Percentiles rank a stretch among this genome's conserved stretches.
Conservation (phyloP, 176 grass and related monocot genomes). For the Ensete ventricosum region DNA sequence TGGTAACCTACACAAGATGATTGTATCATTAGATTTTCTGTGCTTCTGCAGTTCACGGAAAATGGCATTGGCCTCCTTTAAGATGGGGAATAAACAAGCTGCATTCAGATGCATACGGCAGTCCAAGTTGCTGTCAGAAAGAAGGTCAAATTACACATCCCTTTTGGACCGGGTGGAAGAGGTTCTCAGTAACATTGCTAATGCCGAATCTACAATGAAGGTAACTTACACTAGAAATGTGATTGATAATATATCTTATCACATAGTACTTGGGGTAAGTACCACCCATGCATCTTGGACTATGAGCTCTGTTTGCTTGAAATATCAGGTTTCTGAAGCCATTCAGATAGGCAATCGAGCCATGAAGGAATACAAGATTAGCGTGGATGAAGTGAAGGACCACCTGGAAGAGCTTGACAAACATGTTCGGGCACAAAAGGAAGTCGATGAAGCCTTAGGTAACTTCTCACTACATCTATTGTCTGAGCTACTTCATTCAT, state of each 20-base stretch:
- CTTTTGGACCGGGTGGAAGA: constrained; percentile 68
- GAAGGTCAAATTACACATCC: constrained; percentile 35
- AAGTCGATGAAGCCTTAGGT: constrained; percentile 62
- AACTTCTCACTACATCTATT: constrained; percentile 18
- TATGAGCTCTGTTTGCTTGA: constrained; percentile 4
- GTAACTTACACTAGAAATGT: constrained; percentile 13
- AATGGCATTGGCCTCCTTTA: constrained; percentile 52
- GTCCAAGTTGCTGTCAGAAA: constrained; percentile 65
- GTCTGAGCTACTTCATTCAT: neutral
- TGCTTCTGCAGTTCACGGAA: constrained; percentile 50
- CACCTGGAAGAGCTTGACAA: constrained; percentile 68
- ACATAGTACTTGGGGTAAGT: constrained; percentile 5
- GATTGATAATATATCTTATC: neutral
- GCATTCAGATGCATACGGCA: constrained; percentile 47
- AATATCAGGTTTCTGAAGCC: constrained; percentile 72
- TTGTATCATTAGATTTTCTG: constrained; percentile 3
- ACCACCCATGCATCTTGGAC: neutral
- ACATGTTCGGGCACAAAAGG: constrained; percentile 55
- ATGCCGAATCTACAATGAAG: constrained; percentile 74
- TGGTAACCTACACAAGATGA: neutral
- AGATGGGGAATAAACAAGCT: constrained; percentile 55
- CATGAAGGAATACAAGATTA: constrained; percentile 61
- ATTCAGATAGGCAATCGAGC: constrained; percentile 57
- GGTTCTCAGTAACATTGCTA: constrained; percentile 48
- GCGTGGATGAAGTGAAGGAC: constrained; percentile 47